Evolutionary conservation across 352 stramenopile genomes (phyloP).

Genomic region (Phytophthora tubulina): DNA sequence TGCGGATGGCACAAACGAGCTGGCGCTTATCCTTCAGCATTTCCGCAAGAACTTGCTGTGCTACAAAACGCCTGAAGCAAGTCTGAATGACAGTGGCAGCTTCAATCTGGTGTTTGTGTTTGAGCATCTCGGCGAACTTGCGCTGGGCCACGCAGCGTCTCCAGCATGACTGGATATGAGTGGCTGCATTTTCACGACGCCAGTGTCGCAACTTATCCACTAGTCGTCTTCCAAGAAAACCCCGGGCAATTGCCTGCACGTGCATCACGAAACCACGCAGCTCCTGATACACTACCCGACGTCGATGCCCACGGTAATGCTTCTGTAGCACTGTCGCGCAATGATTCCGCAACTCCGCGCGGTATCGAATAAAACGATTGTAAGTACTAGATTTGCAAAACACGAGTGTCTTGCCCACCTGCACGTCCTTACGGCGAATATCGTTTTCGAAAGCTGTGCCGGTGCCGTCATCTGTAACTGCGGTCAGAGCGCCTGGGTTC

Average conservation of each 20-base stretch:
- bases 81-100: constrained; percentile 41
- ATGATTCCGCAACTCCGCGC: constrained; percentile 47
- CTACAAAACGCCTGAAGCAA: constrained; percentile 35
- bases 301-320: constrained; percentile 54
- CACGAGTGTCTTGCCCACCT: constrained; percentile 70
- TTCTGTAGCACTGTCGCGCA: constrained; percentile 56
- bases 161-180: constrained; percentile 46
- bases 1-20: constrained; percentile 18
- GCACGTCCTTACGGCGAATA: constrained; percentile 48
- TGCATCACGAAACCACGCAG: constrained; percentile 44
- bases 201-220: constrained; percentile 42
- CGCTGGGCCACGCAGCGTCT: constrained; percentile 32
- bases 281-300: constrained; percentile 48
- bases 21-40: constrained; percentile 33
- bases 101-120: constrained; percentile 32
- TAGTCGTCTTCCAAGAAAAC: constrained; percentile 51
- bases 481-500: constrained; percentile 20
- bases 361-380: constrained; percentile 63
- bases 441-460: constrained; percentile 40
- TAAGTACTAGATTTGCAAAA: constrained; percentile 73
- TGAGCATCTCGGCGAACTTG: constrained; percentile 30
- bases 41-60: constrained; percentile 15
- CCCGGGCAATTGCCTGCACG: constrained; percentile 57
- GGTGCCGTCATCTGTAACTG: constrained; percentile 20
- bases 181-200: constrained; percentile 45